These are phyloP conservation scores for Selaginella tamariscina DNA, from an alignment of 75 land plant species.

Conservation along the genomic window DNA sequence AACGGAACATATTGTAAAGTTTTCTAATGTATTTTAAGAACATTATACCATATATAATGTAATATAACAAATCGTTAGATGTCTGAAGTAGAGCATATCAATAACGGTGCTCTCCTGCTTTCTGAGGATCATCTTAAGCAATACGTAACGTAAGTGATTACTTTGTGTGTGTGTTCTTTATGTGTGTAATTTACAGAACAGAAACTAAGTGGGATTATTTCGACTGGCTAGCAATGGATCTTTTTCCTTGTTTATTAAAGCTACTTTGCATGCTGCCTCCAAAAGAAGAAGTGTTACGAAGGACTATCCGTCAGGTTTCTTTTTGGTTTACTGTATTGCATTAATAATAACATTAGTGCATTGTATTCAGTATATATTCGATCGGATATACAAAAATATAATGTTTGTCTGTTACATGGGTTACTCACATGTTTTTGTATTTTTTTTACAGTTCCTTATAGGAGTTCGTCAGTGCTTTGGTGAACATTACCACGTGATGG, in stretches of 20 bases:
- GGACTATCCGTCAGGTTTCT: conserved; percentile 17
- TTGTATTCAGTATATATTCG: not conserved
- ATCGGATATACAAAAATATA: too few species aligned
- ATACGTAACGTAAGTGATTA: too few species aligned
- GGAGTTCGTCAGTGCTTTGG: conserved; percentile 48
- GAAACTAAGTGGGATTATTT: conserved; percentile 62
- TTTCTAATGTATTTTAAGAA: not conserved
- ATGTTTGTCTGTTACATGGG: not conserved
- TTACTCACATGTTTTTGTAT: not conserved
- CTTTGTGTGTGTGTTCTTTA: too few species aligned
- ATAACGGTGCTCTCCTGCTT: too few species aligned
- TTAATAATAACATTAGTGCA: too few species aligned
- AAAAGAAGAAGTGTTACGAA: conserved; percentile 75
- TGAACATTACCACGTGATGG: conserved; percentile 35
- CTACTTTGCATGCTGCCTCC: conserved; percentile 61
- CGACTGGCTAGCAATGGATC: conserved; percentile 75
- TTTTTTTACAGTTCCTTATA: conserved; percentile 51
- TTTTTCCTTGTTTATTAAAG: conserved; percentile 62
- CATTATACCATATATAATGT: not conserved
- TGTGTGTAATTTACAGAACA: conserved; percentile 39
- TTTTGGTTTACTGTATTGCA: too few species aligned
- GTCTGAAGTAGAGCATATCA: too few species aligned
- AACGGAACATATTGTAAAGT: not conserved
- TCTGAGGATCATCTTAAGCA: too few species aligned
- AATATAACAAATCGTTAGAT: not conserved